Evolutionary conservation across 257 asterid species (phyloP).

Genomic region (Galeopsis tetrahit): DNA sequence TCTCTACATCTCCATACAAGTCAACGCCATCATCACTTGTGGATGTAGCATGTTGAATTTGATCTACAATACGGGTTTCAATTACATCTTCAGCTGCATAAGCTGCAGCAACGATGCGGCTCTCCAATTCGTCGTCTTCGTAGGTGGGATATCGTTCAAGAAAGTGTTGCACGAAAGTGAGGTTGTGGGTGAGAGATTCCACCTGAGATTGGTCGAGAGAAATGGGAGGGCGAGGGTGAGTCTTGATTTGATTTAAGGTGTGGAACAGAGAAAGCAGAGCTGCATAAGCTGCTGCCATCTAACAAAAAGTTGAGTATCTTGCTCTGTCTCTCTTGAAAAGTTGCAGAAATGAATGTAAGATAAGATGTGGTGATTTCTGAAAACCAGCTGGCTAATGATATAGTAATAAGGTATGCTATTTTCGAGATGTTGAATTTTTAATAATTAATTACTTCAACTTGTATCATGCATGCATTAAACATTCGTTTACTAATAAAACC

Average conservation of each 20-base stretch:
- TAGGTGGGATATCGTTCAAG: neutral
- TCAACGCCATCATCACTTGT: neutral
- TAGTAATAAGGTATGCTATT: no score
- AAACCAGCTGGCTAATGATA: no score
- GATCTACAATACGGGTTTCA: neutral
- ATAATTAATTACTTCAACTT: no score
- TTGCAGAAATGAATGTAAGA: no score
- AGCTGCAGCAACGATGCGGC: neutral
- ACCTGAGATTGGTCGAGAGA: neutral
- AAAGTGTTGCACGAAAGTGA: neutral
- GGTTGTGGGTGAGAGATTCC: neutral
- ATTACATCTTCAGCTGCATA: neutral
- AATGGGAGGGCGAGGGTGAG: neutral
- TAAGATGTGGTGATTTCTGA: no score
- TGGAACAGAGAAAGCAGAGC: neutral
- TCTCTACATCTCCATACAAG: neutral
- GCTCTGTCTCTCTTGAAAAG: no score
- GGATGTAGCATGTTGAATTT: neutral
- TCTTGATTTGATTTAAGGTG: neutral
- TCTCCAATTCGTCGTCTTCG: neutral
- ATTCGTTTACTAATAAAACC: no score
- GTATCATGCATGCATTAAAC: no score
- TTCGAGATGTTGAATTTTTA: no score
- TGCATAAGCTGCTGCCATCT: neutral
- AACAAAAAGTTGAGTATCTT: no score